A percentile compares a stretch with the other conserved stretches of the same genome.
phyloP scores from a whole-genome alignment of 2,329 filamentous ascomycete genomes.

The Colletotrichum navitas region DNA sequence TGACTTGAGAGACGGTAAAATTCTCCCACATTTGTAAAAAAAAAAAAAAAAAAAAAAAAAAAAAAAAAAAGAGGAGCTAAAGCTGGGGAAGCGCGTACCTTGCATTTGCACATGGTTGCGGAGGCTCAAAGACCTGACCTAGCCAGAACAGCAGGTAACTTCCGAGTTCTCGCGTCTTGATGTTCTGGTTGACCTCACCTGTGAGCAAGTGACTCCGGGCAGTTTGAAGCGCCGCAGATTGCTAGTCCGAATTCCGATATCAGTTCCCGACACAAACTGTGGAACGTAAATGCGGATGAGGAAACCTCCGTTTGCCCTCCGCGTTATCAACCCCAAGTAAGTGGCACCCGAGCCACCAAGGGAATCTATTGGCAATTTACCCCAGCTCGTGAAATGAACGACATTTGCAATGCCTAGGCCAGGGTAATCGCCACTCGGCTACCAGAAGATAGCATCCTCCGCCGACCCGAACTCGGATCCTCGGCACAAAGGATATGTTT shows the following conservation, averaged over 20 bases:
- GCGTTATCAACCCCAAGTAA: constrained; percentile 27
- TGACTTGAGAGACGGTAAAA: constrained; percentile 22
- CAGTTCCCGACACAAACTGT: constrained; percentile 28
- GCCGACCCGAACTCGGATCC: constrained; percentile 22
- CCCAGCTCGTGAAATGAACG: constrained; percentile 21
- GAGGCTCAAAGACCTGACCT: constrained; percentile 15
- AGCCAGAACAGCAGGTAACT: constrained; percentile 17
- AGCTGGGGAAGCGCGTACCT: constrained; percentile 39
- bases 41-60: too few species aligned
- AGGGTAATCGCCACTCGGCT: neutral
- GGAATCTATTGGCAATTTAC: constrained; percentile 21
- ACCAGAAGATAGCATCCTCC: constrained; percentile 13
- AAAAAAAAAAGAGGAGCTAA: too few species aligned
- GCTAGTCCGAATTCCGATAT: constrained; percentile 33
- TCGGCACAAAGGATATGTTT: constrained; percentile 23
- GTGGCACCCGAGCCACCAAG: neutral
- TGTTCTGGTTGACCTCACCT: constrained; percentile 32
- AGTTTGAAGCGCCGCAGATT: constrained; percentile 38
- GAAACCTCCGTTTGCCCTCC: constrained; percentile 30
- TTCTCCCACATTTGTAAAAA: constrained; percentile 19
- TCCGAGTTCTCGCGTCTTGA: constrained; percentile 10
- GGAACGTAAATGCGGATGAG: constrained; percentile 21
- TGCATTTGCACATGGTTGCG: constrained; percentile 31
- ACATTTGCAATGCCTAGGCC: constrained; percentile 10
- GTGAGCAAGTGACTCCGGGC: constrained; percentile 29